These are phyloP conservation scores for Aspergillus ibericus DNA, from an alignment of 2,329 filamentous ascomycete genomes.

Conservation along the genomic window DNA sequence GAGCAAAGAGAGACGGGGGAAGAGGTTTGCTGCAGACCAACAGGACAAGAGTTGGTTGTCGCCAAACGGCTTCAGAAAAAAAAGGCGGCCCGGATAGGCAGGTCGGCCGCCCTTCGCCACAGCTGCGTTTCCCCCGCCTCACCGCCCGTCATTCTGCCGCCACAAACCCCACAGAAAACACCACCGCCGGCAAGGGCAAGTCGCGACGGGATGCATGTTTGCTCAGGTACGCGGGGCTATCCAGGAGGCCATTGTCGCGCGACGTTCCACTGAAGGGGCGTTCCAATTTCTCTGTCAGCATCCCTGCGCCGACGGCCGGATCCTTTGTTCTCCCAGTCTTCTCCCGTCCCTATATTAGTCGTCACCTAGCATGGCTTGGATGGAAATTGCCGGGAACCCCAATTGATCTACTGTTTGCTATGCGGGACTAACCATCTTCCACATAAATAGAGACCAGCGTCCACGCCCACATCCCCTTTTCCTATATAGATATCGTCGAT, in stretches of 20 bases:
- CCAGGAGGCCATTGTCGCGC: background rate
- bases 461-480: background rate
- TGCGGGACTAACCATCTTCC: constrained; percentile 1
- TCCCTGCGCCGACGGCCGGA: background rate
- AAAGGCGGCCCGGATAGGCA: constrained; percentile 33
- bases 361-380: background rate
- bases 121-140: constrained; percentile 22
- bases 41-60: constrained; percentile 11
- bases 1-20: constrained; percentile 12
- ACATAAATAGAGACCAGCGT: background rate
- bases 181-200: constrained; percentile 8
- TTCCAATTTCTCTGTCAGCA: background rate
- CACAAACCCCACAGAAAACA: constrained; percentile 25
- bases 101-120: constrained; percentile 30
- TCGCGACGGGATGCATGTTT: background rate
- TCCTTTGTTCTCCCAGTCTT: background rate
- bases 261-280: background rate
- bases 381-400: background rate
- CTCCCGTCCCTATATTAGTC: background rate
- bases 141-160: constrained; percentile 32
- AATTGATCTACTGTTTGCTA: constrained; percentile 2
- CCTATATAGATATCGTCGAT: background rate
- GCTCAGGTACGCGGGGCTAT: constrained; percentile 1
- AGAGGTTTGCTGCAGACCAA: constrained; percentile 9
- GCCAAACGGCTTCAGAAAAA: constrained; percentile 13